Evolutionary conservation across 2,329 filamentous ascomycete species (phyloP), one percentile per base, ranked within the genome.

Genomic region (Aureobasidium sp.): DNA sequence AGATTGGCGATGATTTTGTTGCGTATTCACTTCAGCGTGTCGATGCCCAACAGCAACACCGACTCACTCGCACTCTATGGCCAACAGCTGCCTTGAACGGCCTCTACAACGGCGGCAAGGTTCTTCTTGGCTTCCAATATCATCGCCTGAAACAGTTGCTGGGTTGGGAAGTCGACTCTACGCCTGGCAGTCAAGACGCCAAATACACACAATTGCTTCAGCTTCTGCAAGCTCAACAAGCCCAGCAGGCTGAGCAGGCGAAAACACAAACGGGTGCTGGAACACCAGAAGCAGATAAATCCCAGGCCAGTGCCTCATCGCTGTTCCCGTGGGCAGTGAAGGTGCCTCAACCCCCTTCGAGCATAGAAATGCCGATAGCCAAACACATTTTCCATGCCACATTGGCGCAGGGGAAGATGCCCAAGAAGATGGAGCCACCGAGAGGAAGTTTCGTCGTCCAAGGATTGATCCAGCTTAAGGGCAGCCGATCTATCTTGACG

Each of bases 381-480:
- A 63, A 69, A 60, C 63, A 64, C 36, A 65, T 70, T 25, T 72
- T 73, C 63, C 59, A 59, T 3, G 37, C 42, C 59, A 66, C 67
- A 0, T 58, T 73, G 9, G 62, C 61, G 6, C 54, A 48, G 29
- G 59, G 66, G 27, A 72, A 71, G 69, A 73, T 71, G 45, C 67
- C 69, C 10, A 68, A 69, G 61, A 69, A 68, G 41, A 60, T 68
- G 7, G 71, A 76, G 39, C 68, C 74, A 0, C 78, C 79, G 5
- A 72, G 78, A 13, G 79, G 79, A 3, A 73, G 71, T 3, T 74
- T 81, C 57, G 63, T 76, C 0, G 73, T 81, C 13, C 68, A 71
- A 1, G 79, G 78, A 4, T 61, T 80, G 37, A 69, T 82, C 1
- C 77, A 81, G 62, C 66, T 81, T 3, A 68, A 72, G n/a, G 79